Evolutionary conservation across 2,329 filamentous ascomycete species (phyloP).

Genomic region (Madurella fahalii): DNA sequence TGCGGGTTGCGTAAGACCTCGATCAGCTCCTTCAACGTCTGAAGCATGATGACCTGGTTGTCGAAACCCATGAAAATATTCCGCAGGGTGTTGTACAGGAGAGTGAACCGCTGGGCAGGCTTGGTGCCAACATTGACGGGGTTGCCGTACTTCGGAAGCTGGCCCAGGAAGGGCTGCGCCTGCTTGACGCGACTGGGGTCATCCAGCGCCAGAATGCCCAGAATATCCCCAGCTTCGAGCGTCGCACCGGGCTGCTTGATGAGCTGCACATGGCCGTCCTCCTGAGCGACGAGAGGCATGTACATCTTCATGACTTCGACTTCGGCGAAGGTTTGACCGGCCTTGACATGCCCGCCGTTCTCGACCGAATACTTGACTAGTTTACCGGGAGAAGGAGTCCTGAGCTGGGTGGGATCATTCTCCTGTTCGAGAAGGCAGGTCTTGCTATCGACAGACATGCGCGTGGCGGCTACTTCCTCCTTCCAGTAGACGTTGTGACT

Average conservation of each 20-base stretch:
- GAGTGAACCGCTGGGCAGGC: constrained; percentile 79
- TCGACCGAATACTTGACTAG: constrained; percentile 97
- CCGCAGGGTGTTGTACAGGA: constrained; percentile 71
- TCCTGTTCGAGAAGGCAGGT: constrained; percentile 97
- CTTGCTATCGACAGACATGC: constrained; percentile 95
- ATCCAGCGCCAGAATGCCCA: constrained; percentile 94
- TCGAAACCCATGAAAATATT: constrained; percentile 94
- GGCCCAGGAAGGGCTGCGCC: constrained; percentile 86
- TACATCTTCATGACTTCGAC: constrained; percentile 99
- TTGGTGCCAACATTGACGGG: constrained; percentile 88
- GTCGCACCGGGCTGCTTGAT: constrained; percentile 99
- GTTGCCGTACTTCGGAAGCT: constrained; percentile 80
- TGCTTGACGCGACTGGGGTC: constrained; percentile 96
- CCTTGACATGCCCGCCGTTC: constrained; percentile 87
- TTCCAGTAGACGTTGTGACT: constrained; percentile 99
- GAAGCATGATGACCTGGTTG: constrained; percentile 93
- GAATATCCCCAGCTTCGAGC: constrained; percentile 93
- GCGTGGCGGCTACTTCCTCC: constrained; percentile 93
- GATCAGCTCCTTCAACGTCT: constrained; percentile 83
- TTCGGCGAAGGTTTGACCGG: constrained; percentile 90
- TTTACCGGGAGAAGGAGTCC: constrained; percentile 92
- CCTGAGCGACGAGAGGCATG: constrained; percentile 93
- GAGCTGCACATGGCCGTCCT: constrained; percentile 93
- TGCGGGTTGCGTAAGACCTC: constrained; percentile 84
- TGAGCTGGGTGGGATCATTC: constrained; percentile 95